phyloP scores from a whole-genome alignment of 208 protist species.

The Leishmania major region DNA sequence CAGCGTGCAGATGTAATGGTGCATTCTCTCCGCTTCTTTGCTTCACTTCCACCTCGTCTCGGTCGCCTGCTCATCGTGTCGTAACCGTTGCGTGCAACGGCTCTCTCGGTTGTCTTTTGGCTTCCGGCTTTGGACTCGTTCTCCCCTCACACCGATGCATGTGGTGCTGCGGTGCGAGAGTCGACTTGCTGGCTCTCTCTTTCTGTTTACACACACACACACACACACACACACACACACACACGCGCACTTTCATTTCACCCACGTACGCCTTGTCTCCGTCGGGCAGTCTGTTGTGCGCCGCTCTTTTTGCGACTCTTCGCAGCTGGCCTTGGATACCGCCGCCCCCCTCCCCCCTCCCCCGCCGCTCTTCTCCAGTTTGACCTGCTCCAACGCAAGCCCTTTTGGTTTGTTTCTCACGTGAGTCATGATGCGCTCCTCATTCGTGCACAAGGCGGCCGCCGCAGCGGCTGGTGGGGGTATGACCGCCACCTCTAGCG shows the following conservation, averaged over 20 bases:
- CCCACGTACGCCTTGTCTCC: not conserved
- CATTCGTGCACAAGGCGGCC: constrained; percentile 40
- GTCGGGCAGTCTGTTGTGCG: not conserved
- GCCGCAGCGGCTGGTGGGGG: constrained; percentile 35
- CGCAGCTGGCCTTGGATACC: not conserved
- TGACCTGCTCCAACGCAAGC: not conserved
- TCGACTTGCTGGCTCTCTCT: not conserved
- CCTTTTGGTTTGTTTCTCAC: not conserved
- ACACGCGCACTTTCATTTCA: not conserved
- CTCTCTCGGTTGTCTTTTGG: not conserved
- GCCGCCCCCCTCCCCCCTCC: not conserved
- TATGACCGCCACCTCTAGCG: constrained; percentile 33
- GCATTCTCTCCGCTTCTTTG: not conserved
- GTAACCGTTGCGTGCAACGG: not conserved
- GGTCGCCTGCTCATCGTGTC: not conserved
- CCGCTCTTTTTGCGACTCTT: not conserved
- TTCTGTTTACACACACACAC: not conserved
- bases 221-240: not conserved
- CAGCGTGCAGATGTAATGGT: not conserved
- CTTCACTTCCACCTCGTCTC: constrained; percentile 4
- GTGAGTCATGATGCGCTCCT: constrained; percentile 57
- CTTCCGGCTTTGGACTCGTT: not conserved
- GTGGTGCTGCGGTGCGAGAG: not conserved
- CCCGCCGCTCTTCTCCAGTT: not conserved
- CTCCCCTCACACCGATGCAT: not conserved